Conservation (phyloP, 2,329 filamentous ascomycete genomes). For the Dactylellina parvicollis region DNA sequence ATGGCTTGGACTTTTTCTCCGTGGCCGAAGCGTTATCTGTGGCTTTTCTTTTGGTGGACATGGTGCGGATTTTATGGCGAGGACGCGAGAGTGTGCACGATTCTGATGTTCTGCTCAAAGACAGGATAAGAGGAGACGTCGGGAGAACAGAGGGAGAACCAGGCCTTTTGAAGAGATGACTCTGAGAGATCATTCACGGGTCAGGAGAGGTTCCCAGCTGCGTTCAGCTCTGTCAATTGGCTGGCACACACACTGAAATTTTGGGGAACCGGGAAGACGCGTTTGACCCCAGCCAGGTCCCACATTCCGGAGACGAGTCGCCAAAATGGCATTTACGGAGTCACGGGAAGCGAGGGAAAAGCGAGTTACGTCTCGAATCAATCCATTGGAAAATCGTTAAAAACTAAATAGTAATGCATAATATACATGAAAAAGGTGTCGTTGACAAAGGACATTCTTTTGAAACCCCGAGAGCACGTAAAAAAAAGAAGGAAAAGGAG, state of each 20-base stretch:
- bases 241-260: conserved; percentile 39
- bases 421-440: conserved; percentile 54
- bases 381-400: conserved; percentile 50
- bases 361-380: conserved; percentile 34
- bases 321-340: conserved; percentile 36
- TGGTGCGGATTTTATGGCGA: conserved; percentile 40
- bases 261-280: conserved; percentile 52
- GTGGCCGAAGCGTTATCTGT: conserved; percentile 30
- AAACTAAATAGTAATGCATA: conserved; percentile 51
- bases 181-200: conserved; percentile 9
- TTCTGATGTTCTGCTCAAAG: conserved; percentile 12
- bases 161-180: conserved; percentile 24
- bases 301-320: conserved; percentile 40
- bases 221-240: conserved; percentile 18
- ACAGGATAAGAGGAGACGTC: background rate
- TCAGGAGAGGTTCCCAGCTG: conserved; percentile 39
- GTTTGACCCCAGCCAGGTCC: conserved; percentile 32
- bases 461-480: conserved; percentile 44
- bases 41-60: conserved; percentile 62
- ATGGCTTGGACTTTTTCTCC: conserved; percentile 58
- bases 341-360: conserved; percentile 4
- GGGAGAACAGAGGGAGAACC: background rate
- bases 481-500: conserved; percentile 33
- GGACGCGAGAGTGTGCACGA: background rate
- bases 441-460: conserved; percentile 51